Conservation (phyloP, 495 filamentous ascomycete species). For the Annulohypoxylon maeteangense region DNA sequence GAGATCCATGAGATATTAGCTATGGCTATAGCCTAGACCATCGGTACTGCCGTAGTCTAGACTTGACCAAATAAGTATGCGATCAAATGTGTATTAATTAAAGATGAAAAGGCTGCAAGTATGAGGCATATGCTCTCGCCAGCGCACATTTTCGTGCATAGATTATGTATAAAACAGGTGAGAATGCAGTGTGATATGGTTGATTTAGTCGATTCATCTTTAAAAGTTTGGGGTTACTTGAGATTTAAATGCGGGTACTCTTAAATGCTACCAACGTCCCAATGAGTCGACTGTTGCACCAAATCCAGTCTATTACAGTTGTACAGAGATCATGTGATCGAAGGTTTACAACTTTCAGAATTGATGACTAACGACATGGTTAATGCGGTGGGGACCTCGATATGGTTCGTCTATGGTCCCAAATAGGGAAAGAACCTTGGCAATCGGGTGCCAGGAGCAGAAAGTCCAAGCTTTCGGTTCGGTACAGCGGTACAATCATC, state of each 20-base stretch:
- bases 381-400: conserved; percentile 4
- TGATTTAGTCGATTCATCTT: neutral
- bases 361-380: conserved; percentile 11
- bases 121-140: neutral
- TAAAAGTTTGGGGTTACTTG: neutral
- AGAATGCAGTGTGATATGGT: neutral
- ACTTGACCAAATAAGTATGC: conserved; percentile 1
- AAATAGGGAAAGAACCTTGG: conserved; percentile 39
- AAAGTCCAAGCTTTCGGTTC: conserved; percentile 31
- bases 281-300: conserved; percentile 2
- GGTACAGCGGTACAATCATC: conserved; percentile 32
- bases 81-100: conserved; percentile 10
- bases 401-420: conserved; percentile 28
- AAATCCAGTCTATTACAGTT: neutral
- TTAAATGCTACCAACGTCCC: neutral
- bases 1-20: conserved; percentile 6
- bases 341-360: neutral
- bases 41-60: conserved; percentile 28
- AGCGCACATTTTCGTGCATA: neutral
- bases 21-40: conserved; percentile 15
- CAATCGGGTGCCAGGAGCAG: conserved; percentile 36
- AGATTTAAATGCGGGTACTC: neutral
- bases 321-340: conserved; percentile 22
- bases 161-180: conserved; percentile 21
- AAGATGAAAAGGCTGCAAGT: conserved; percentile 3